Conservation (phyloP, 176 grass and related monocot species). For the Pharus latifolius region DNA sequence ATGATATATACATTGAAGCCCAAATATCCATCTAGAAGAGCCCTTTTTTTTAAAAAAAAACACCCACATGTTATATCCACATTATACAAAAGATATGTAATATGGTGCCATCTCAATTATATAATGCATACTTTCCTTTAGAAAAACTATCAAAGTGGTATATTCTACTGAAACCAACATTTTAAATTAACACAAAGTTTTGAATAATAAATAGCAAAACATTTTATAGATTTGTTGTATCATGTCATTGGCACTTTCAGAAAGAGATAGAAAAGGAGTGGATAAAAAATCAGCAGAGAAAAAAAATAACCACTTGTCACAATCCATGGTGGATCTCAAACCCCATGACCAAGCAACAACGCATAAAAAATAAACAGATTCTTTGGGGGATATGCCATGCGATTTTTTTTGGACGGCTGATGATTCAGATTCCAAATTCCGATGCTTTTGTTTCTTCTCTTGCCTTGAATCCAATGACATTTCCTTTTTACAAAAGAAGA, state of each 20-base stretch:
- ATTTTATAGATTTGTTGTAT: not conserved
- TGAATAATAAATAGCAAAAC: not conserved
- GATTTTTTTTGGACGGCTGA: slow-evolving; percentile 18
- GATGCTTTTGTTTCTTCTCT: too few relatives aligned
- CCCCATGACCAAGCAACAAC: not conserved
- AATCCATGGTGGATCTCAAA: not conserved
- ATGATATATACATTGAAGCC: slow-evolving; percentile 9
- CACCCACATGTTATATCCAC: not conserved
- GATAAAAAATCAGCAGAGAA: not conserved
- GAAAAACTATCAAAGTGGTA: too few relatives aligned
- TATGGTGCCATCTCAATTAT: slow-evolving; percentile 1
- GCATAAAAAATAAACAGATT: slow-evolving; percentile 13
- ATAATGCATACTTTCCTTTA: not conserved
- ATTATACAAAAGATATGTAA: not conserved
- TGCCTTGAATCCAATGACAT: too few relatives aligned
- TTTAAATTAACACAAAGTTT: too few relatives aligned
- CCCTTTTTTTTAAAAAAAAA: not conserved
- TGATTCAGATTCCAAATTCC: slow-evolving; percentile 45
- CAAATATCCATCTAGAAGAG: slow-evolving; percentile 20
- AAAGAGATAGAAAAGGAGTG: not conserved
- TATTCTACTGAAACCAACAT: too few relatives aligned
- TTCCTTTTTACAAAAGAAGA: too few relatives aligned
- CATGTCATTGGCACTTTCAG: not conserved
- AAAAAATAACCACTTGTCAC: not conserved
- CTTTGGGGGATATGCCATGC: slow-evolving; percentile 22